These are phyloP conservation scores for Schwanniomyces occidentalis DNA, from an alignment of 805 yeast genomes.

Conservation along the genomic window DNA sequence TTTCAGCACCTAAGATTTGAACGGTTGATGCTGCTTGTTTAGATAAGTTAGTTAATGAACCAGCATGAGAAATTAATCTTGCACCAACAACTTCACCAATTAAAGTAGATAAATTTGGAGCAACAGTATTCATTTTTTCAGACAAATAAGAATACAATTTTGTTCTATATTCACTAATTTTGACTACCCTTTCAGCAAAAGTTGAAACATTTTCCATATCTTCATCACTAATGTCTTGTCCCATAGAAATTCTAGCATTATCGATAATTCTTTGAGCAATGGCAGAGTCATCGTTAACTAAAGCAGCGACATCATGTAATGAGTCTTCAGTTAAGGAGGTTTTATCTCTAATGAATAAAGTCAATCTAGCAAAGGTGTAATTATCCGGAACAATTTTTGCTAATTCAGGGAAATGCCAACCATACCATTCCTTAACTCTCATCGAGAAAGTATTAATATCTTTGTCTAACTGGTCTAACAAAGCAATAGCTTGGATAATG, in stretches of 20 bases:
- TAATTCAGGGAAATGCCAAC: constrained; percentile 98
- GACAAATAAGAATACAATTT: constrained; percentile 81
- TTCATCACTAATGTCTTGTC: constrained; percentile 93
- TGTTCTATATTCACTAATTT: constrained; percentile 86
- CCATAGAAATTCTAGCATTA: constrained; percentile 97
- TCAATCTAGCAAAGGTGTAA: constrained; percentile 80
- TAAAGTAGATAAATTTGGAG: constrained; percentile 94
- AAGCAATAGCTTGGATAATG: constrained; percentile 97
- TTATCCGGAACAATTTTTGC: constrained; percentile 90
- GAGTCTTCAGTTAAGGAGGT: constrained; percentile 87
- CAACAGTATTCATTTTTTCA: constrained; percentile 96
- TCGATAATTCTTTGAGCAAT: constrained; percentile 86
- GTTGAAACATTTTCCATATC: constrained; percentile 90
- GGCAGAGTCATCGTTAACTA: constrained; percentile 89
- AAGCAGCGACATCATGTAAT: constrained; percentile 87
- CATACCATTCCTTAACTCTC: constrained; percentile 98
- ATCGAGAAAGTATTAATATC: constrained; percentile 96
- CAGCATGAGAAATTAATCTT: constrained; percentile 96
- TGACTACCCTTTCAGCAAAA: constrained; percentile 92
- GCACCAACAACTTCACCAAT: constrained; percentile 99
- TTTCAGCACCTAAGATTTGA: constrained; percentile 96
- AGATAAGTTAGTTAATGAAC: constrained; percentile 92
- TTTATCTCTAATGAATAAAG: constrained; percentile 83
- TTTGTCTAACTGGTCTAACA: constrained; percentile 95
- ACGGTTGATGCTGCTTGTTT: constrained; percentile 99